A percentile compares a stretch with the other conserved stretches of the same genome.
These are phyloP conservation scores for Akanthomyces dipterigenus DNA, from an alignment of 2,329 filamentous ascomycete species.

Conservation along the genomic window DNA sequence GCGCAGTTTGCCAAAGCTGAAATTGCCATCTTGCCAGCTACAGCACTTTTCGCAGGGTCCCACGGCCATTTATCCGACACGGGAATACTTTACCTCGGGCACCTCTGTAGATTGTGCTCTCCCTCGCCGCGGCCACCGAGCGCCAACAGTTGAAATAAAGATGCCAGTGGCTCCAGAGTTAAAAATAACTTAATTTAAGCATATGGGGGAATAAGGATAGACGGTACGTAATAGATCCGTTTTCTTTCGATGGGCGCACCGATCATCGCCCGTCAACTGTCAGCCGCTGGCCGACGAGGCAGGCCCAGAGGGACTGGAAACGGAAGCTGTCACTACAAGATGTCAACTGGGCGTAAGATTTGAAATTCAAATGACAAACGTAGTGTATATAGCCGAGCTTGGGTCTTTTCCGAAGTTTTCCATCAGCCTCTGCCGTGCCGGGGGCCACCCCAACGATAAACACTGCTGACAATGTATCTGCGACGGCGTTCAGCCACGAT, in stretches of 20 bases:
- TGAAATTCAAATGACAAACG: not conserved
- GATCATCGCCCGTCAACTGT: not conserved
- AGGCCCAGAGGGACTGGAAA: not conserved
- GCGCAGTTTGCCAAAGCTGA: too few relatives aligned
- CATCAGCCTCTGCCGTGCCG: not conserved
- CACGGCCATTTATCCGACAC: too few relatives aligned
- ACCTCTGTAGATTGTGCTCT: not conserved
- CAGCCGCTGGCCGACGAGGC: not conserved
- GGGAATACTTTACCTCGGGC: too few relatives aligned
- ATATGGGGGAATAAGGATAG: not conserved
- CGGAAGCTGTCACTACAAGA: too few relatives aligned
- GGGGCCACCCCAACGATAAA: not conserved
- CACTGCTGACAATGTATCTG: not conserved
- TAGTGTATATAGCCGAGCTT: not conserved
- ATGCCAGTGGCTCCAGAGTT: not conserved
- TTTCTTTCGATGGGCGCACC: not conserved
- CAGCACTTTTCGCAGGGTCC: too few relatives aligned
- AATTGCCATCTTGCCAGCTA: too few relatives aligned
- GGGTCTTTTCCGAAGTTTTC: not conserved
- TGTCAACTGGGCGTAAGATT: not conserved
- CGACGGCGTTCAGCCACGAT: not conserved
- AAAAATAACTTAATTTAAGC: not conserved
- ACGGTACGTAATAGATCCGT: not conserved
- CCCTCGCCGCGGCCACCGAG: too few relatives aligned
- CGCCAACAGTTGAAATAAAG: not conserved